A percentile compares a stretch with the other conserved stretches of the same genome.
phyloP scores from a whole-genome alignment of 164 flowering plant genomes.

The Liquidambar formosana region DNA sequence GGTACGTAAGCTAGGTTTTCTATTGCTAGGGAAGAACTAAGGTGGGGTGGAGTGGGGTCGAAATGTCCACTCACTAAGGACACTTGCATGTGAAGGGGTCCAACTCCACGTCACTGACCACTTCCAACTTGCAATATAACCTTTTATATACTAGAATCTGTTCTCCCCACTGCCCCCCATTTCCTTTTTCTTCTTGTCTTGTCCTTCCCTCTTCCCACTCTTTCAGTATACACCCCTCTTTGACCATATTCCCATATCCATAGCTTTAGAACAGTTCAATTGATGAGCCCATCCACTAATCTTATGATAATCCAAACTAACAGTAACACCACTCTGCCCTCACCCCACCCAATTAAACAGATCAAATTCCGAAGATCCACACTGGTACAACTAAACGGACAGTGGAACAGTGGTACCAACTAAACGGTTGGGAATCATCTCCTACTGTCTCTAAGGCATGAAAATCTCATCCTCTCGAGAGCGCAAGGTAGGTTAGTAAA shows the following conservation, averaged over 20 bases:
- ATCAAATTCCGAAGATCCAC: no score
- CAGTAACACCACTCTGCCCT: no score
- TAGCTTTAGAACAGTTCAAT: not conserved
- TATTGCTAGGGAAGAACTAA: not conserved
- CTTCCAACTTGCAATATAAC: not conserved
- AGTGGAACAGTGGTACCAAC: no score
- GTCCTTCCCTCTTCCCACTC: not conserved
- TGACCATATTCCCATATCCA: conserved; percentile 7
- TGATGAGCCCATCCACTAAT: no score
- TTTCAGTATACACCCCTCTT: not conserved
- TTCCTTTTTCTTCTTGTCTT: not conserved
- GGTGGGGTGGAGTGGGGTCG: not conserved
- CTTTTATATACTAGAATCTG: conserved; percentile 11
- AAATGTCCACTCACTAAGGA: conserved; percentile 1
- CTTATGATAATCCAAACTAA: no score
- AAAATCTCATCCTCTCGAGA: no score
- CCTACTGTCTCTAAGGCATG: no score
- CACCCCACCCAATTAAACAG: no score
- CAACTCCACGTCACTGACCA: not conserved
- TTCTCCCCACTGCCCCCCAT: not conserved
- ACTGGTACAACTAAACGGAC: no score
- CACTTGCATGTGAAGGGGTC: not conserved
- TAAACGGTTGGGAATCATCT: no score
- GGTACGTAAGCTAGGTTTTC: no score
- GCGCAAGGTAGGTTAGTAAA: no score